These are phyloP conservation scores for Trametes elegans DNA, from an alignment of 768 basidiomycete species.

Conservation along the genomic window DNA sequence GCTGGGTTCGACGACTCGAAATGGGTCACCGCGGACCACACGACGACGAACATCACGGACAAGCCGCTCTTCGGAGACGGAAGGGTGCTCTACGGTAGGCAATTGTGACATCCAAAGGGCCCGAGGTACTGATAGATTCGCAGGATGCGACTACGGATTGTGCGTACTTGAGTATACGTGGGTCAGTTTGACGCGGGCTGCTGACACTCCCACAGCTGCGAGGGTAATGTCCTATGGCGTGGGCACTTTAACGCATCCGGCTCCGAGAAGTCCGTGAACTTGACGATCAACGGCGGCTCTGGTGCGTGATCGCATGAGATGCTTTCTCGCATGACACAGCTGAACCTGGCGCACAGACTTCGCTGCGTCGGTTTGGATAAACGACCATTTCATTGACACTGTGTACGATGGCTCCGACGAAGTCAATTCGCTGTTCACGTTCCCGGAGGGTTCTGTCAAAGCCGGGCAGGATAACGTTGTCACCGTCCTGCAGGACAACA, in stretches of 20 bases:
- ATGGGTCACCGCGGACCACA: constrained; percentile 71
- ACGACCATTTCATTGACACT: constrained; percentile 66
- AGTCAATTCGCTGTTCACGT: constrained; percentile 62
- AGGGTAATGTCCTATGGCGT: constrained; percentile 78
- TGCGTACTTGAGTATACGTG: too few relatives aligned
- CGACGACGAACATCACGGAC: constrained; percentile 66
- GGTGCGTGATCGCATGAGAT: constrained; percentile 43
- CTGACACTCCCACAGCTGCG: constrained; percentile 52
- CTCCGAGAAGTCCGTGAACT: constrained; percentile 58
- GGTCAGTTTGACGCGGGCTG: too few relatives aligned
- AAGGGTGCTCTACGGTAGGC: constrained; percentile 60
- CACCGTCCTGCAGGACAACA: constrained; percentile 58
- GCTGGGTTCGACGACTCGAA: constrained; percentile 53
- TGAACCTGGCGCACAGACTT: constrained; percentile 46
- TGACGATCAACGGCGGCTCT: constrained; percentile 80
- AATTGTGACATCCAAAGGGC: background rate
- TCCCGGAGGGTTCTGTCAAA: constrained; percentile 54
- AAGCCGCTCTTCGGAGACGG: constrained; percentile 74
- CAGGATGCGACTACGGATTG: constrained; percentile 81
- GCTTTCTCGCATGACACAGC: background rate
- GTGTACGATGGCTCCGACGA: constrained; percentile 61
- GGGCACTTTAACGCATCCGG: constrained; percentile 73
- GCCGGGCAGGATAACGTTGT: constrained; percentile 67
- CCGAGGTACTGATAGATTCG: background rate
- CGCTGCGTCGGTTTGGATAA: constrained; percentile 81